Base-by-base conservation (phyloP, 345 rosid genomes). In the Carallia brachiata region DNA sequence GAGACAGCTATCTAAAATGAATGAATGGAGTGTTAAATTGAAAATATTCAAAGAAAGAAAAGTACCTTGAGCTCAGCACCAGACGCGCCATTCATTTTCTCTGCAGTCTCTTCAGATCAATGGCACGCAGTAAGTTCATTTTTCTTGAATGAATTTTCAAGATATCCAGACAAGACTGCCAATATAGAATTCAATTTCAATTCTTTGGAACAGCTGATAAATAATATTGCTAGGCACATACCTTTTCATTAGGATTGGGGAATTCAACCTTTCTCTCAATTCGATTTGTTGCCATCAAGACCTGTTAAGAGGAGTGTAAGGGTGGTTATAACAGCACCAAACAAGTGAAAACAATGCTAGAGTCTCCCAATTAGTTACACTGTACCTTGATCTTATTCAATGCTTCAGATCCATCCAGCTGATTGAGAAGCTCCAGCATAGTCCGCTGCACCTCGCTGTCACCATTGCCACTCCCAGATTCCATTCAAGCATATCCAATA, bases 391-490 rank as follows among this genome's bases (percentile, higher is more conserved):
- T n/a, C n/a, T n/a, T n/a, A n/a, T n/a, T n/a, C n/a, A n/a, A n/a
- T n/a, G n/a, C n/a, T n/a, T n/a, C n/a, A n/a, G n/a, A n/a, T n/a
- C n/a, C n/a, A n/a, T n/a, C n/a, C n/a, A n/a, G n/a, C n/a, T n/a
- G n/a, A n/a, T n/a, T n/a, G n/a, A n/a, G n/a, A n/a, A n/a, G n/a
- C n/a, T n/a, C n/a, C n/a, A n/a, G n/a, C n/a, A n/a, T n/a, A n/a
- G n/a, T n/a, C n/a, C n/a, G n/a, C n/a, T n/a, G n/a, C n/a, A n/a
- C n/a, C n/a, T n/a, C n/a, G n/a, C n/a, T n/a, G n/a, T n/a, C n/a
- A 56, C 99, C 97, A 70, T 89, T 96, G 52, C 99, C 98, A 78
- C 99, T 96, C 36, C 99, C 99, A 82, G 99, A 96, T 78, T 96
- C 99, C 98, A 96, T 96, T 79, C 99, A 86, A 70, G 99, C 89